Evolutionary conservation across 495 filamentous ascomycete genomes (phyloP).

Genomic region (Coniosporium apollinis): DNA sequence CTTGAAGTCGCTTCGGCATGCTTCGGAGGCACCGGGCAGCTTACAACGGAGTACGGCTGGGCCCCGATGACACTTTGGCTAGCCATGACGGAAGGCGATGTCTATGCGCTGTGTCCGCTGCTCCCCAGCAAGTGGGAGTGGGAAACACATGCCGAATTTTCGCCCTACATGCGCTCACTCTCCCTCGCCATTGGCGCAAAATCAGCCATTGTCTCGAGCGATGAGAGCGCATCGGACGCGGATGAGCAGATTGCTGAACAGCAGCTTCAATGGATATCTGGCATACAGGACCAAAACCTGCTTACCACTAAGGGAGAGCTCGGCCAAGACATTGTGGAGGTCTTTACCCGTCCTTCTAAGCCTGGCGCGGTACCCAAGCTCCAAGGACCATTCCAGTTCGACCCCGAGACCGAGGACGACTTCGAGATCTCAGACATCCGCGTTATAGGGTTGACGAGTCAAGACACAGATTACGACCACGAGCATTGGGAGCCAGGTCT

Average conservation of each 20-base stretch:
- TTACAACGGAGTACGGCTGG: slow-evolving; percentile 61
- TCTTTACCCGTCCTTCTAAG: slow-evolving; percentile 52
- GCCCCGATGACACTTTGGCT: slow-evolving; percentile 84
- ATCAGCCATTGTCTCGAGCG: slow-evolving; percentile 40
- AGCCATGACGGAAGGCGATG: slow-evolving; percentile 72
- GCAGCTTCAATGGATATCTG: slow-evolving; percentile 68
- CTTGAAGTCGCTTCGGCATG: slow-evolving; percentile 79
- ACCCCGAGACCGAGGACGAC: slow-evolving; percentile 46
- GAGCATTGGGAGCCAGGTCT: too few relatives aligned
- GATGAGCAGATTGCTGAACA: slow-evolving; percentile 45
- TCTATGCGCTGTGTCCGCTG: slow-evolving; percentile 81
- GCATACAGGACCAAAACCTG: slow-evolving; percentile 66
- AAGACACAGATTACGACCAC: too few relatives aligned
- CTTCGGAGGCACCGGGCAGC: slow-evolving; percentile 51
- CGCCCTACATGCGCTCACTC: slow-evolving; percentile 58
- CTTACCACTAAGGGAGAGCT: slow-evolving; percentile 26
- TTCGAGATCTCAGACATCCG: slow-evolving; percentile 49
- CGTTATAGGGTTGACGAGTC: slow-evolving; percentile 35
- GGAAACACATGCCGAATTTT: too few relatives aligned
- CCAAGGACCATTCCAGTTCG: slow-evolving; percentile 69
- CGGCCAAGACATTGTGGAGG: slow-evolving; percentile 29
- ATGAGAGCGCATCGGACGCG: slow-evolving; percentile 33
- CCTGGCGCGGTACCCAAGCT: slow-evolving; percentile 60
- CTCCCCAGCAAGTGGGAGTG: slow-evolving; percentile 69
- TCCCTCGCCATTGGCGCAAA: slow-evolving; percentile 57